Percentiles rank a stretch among this genome's conserved stretches.
Conservation (phyloP, 768 basidiomycete genomes). For the Lactarius evosmus region DNA sequence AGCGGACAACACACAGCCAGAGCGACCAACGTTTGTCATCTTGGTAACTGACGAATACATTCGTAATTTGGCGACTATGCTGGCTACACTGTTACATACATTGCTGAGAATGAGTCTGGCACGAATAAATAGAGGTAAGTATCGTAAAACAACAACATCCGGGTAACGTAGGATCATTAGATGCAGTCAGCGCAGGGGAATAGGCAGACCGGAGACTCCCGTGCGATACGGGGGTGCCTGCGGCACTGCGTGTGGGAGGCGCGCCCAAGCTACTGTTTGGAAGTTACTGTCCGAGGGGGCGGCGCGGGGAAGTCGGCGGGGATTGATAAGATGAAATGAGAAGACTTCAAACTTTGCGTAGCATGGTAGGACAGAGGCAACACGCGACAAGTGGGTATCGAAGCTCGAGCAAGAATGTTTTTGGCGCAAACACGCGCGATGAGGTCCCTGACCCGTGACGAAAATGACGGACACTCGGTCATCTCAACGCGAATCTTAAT, state of each 20-base stretch:
- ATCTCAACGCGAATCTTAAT: slow-evolving; percentile 11
- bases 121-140: slow-evolving; percentile 22
- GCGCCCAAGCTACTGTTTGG: slow-evolving; percentile 16
- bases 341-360: slow-evolving; percentile 6
- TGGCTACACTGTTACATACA: slow-evolving; percentile 21
- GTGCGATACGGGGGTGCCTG: slow-evolving; percentile 6
- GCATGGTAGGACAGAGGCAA: slow-evolving; percentile 14
- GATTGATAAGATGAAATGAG: slow-evolving; percentile 16
- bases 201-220: slow-evolving; percentile 5
- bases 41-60: slow-evolving; percentile 14
- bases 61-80: slow-evolving; percentile 21
- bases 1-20: slow-evolving; percentile 11
- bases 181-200: neutral
- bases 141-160: slow-evolving; percentile 9
- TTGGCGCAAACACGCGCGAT: slow-evolving; percentile 16
- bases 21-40: slow-evolving; percentile 15
- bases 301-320: slow-evolving; percentile 15
- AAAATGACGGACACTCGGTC: slow-evolving; percentile 13
- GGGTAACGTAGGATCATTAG: slow-evolving; percentile 17
- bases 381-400: slow-evolving; percentile 21
- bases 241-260: slow-evolving; percentile 13
- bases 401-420: slow-evolving; percentile 19
- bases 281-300: slow-evolving; percentile 1
- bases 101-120: neutral
- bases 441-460: slow-evolving; percentile 19